Conservation (phyloP, 352 stramenopile genomes). For the Phytophthora pisi region DNA sequence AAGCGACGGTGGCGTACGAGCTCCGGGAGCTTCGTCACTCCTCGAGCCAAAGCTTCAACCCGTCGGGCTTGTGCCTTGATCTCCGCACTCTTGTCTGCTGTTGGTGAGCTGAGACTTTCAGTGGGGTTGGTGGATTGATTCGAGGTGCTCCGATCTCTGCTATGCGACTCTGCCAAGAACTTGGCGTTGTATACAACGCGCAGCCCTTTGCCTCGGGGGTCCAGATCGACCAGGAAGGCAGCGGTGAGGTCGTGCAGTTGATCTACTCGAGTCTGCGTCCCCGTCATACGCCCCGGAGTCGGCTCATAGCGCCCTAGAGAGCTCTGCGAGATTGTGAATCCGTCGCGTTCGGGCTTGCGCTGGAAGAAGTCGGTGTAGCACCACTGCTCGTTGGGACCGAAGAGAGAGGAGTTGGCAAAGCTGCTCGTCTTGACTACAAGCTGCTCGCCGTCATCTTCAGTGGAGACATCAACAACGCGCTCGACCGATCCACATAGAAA, state of each 20-base stretch:
- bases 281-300: conserved; percentile 5
- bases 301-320: conserved; percentile 8
- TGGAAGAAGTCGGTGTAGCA: conserved; percentile 39
- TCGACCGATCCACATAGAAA: conserved; percentile 34
- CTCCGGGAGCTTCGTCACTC: conserved; percentile 32
- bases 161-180: conserved; percentile 2
- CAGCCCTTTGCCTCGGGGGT: conserved; percentile 13
- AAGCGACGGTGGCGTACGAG: conserved; percentile 52
- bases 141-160: not conserved
- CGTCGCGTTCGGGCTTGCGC: conserved; percentile 10
- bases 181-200: conserved; percentile 34
- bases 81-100: not conserved
- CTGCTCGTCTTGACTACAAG: conserved; percentile 36
- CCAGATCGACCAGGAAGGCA: conserved; percentile 24
- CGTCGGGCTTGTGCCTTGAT: conserved; percentile 12
- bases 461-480: conserved; percentile 7
- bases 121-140: not conserved
- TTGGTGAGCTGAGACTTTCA: not conserved
- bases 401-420: conserved; percentile 28
- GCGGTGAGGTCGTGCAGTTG: conserved; percentile 29
- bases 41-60: conserved; percentile 9
- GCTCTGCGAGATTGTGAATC: conserved; percentile 37
- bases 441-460: not conserved
- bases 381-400: conserved; percentile 38
- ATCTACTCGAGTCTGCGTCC: conserved; percentile 11